Base-by-base conservation (phyloP, 768 basidiomycete species). In the Roridomyces roridus region DNA sequence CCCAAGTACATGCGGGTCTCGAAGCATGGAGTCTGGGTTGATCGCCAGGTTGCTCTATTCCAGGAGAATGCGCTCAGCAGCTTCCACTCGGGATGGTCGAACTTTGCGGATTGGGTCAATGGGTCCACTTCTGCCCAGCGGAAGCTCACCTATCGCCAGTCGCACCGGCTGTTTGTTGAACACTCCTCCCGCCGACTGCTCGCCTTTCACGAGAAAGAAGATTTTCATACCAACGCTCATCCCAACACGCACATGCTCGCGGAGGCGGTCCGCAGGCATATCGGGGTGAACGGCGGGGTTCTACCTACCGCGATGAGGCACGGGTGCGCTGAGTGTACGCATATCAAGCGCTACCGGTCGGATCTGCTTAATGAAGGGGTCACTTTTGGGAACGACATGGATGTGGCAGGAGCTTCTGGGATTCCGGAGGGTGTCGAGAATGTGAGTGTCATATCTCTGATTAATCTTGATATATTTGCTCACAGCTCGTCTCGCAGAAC, bases 81-180 rank as follows among this genome's bases (percentile, higher is more conserved):
- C 4, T 62, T 63, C 35, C 56, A 63, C 25, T 25, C 63, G 2
- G 65, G 65, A 7, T 67, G 60, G 61, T 59, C 64, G 4, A 64
- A 64, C 25, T 67, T 65, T 57, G 57, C 67, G 18, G 47, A 65
- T n/a, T 65, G 55, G 45, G 29, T 67, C 20, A 68, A 68, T 35
- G 56, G 53, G 7, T 36, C 21, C 24, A 21, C 43, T 17, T 9
- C 44, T 14, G 3, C n/a, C 37, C 12, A 34, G 31, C 45, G 29
- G 17, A 54, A 41, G 41, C 66, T 37, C 15, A 69, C 69, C 2
- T 41, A 46, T 11, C 61, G 62, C 10, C 71, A 71, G 39, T 65
- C 66, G 1, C 64, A 68, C 28, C 58, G 66, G 14, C 59, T 72
- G 8, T 72, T 70, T 55, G 46, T 67, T 5, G 70, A 72, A 51